Evolutionary conservation across 257 asterid species (phyloP).

Genomic region (Lycium ferocissimum): DNA sequence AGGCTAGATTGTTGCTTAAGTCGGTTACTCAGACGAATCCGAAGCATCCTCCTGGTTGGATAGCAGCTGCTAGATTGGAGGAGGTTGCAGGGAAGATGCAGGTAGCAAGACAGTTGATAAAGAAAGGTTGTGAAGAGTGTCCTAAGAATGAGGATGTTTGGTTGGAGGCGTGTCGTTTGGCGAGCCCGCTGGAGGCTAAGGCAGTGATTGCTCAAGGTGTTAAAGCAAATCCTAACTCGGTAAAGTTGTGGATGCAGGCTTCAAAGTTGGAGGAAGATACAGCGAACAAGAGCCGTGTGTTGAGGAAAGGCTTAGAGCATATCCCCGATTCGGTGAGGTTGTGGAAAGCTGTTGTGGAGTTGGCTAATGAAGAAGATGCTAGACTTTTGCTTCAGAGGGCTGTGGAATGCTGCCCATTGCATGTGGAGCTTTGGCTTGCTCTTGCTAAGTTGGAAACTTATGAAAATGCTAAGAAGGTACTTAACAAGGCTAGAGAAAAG

Average conservation of each 20-base stretch:
- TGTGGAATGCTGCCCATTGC: constrained; percentile 64
- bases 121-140: constrained; percentile 85
- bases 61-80: constrained; percentile 95
- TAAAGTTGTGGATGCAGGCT: constrained; percentile 92
- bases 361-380: constrained; percentile 85
- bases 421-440: constrained; percentile 82
- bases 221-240: constrained; percentile 85
- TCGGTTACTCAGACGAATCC: constrained; percentile 87
- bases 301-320: constrained; percentile 86
- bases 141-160: constrained; percentile 91
- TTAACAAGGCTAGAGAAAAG: constrained; percentile 81
- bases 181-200: constrained; percentile 75
- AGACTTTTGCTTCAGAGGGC: constrained; percentile 79
- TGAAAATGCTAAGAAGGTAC: constrained; percentile 82
- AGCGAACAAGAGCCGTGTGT: constrained; percentile 66
- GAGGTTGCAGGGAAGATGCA: constrained; percentile 91
- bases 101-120: constrained; percentile 73
- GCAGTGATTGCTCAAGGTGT: constrained; percentile 88
- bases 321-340: constrained; percentile 87
- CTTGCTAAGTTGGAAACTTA: constrained; percentile 86
- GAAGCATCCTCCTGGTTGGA: constrained; percentile 96
- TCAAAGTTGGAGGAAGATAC: constrained; percentile 84
- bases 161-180: constrained; percentile 91
- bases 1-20: constrained; percentile 84
- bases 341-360: constrained; percentile 96